These are phyloP conservation scores for Daldinia eschscholtzii DNA, from an alignment of 2,329 filamentous ascomycete genomes.

Conservation along the genomic window DNA sequence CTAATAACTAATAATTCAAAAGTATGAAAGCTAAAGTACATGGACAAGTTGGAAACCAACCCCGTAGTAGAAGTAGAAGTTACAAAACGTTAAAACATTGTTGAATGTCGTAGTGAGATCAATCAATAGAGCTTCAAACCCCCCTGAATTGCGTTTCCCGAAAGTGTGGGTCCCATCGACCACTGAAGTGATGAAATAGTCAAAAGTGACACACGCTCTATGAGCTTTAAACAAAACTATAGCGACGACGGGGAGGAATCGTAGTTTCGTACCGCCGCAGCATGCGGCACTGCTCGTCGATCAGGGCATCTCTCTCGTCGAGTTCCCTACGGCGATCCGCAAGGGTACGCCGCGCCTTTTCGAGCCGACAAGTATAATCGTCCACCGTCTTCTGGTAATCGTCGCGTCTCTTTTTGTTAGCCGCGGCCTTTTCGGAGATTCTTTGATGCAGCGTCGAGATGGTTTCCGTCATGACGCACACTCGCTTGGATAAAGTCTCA, in stretches of 20 bases:
- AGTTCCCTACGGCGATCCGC: constrained; percentile 25
- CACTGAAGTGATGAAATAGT: not conserved
- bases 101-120: not conserved
- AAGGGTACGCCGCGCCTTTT: constrained; percentile 30
- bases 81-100: constrained; percentile 6
- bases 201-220: not conserved
- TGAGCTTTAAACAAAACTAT: constrained; percentile 30
- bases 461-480: constrained; percentile 42
- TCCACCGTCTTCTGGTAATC: constrained; percentile 28
- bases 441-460: constrained; percentile 18
- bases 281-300: constrained; percentile 38
- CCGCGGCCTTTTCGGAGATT: constrained; percentile 10
- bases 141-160: not conserved
- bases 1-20: constrained; percentile 16
- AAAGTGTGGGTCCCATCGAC: not conserved
- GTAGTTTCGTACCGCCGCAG: constrained; percentile 30
- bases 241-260: constrained; percentile 28
- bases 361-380: constrained; percentile 23
- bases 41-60: constrained; percentile 2
- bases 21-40: constrained; percentile 8
- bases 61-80: not conserved
- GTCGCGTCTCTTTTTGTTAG: constrained; percentile 14
- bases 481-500: constrained; percentile 28
- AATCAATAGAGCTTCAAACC: not conserved
- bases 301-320: constrained; percentile 25